These are phyloP conservation scores for Boletus subparvulus DNA, from an alignment of 768 basidiomycete genomes.

Conservation along the genomic window DNA sequence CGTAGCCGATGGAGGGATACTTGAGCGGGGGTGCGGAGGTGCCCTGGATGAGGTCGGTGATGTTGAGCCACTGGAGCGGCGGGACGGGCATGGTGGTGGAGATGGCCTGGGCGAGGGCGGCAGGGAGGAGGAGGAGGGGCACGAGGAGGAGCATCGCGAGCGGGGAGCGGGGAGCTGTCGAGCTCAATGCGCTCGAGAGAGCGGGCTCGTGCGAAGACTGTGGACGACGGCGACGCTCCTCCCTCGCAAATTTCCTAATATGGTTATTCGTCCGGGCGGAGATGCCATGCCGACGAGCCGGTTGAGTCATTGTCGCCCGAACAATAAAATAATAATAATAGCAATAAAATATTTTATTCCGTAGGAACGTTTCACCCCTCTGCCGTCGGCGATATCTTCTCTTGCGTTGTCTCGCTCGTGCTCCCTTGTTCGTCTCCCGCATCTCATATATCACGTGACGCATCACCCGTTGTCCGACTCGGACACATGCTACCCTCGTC, in stretches of 20 bases:
- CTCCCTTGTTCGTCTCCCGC: no score
- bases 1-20: conserved; percentile 67
- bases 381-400: no score
- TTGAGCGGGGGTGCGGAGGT: conserved; percentile 59
- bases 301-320: conserved; percentile 1
- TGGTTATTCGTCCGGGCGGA: conserved; percentile 6
- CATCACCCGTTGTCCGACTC: not conserved
- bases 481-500: conserved; percentile 20
- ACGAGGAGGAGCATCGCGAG: conserved; percentile 9
- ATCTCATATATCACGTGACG: conserved; percentile 7
- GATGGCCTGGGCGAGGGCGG: conserved; percentile 44
- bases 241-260: conserved; percentile 12
- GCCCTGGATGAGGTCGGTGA: conserved; percentile 56
- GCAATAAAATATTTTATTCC: no score
- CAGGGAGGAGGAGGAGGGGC: conserved; percentile 7
- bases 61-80: conserved; percentile 63
- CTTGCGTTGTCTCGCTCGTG: no score
- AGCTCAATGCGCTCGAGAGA: conserved; percentile 28
- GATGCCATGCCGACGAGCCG: conserved; percentile 12
- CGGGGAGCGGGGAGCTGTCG: not conserved
- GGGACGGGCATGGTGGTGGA: conserved; percentile 49
- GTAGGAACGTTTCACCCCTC: no score
- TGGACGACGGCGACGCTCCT: conserved; percentile 10
- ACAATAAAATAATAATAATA: no score
- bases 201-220: conserved; percentile 22